These are phyloP conservation scores for Eutypa lata DNA, from an alignment of 2,329 filamentous ascomycete genomes.

Conservation along the genomic window DNA sequence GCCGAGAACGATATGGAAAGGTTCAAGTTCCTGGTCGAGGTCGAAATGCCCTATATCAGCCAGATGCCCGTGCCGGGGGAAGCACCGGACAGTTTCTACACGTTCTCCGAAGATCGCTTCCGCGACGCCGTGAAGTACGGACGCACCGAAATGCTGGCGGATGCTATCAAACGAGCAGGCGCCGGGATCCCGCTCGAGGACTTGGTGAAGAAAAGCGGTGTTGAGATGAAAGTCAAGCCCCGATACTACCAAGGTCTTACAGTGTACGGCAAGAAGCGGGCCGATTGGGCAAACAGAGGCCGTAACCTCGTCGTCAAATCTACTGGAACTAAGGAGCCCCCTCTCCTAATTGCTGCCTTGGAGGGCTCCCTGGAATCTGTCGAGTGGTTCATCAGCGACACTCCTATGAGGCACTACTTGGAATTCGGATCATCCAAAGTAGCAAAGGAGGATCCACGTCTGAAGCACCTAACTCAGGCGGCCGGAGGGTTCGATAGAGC, in stretches of 20 bases:
- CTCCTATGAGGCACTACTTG: constrained; percentile 63
- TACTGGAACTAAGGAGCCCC: constrained; percentile 47
- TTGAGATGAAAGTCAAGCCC: constrained; percentile 62
- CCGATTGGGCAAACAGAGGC: constrained; percentile 70
- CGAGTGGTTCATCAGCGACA: constrained; percentile 75
- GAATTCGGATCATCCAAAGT: constrained; percentile 61
- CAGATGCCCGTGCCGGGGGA: constrained; percentile 32
- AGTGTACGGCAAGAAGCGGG: constrained; percentile 51
- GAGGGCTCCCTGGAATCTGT: constrained; percentile 61
- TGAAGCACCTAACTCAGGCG: constrained; percentile 59
- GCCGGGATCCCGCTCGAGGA: constrained; percentile 67
- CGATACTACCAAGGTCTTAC: constrained; percentile 74
- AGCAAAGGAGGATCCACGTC: constrained; percentile 57
- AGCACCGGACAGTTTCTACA: constrained; percentile 33
- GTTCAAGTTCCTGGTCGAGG: constrained; percentile 56
- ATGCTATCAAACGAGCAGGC: constrained; percentile 64
- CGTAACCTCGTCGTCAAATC: constrained; percentile 40
- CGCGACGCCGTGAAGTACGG: constrained; percentile 41
- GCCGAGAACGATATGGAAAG: constrained; percentile 49
- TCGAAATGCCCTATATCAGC: constrained; percentile 42
- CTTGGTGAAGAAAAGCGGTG: constrained; percentile 62
- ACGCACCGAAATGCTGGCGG: constrained; percentile 55
- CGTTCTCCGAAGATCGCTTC: constrained; percentile 41
- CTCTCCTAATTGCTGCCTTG: constrained; percentile 57
- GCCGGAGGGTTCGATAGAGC: constrained; percentile 62